phyloP scores from a whole-genome alignment of 257 asterid genomes.

The Petunia secreta region DNA sequence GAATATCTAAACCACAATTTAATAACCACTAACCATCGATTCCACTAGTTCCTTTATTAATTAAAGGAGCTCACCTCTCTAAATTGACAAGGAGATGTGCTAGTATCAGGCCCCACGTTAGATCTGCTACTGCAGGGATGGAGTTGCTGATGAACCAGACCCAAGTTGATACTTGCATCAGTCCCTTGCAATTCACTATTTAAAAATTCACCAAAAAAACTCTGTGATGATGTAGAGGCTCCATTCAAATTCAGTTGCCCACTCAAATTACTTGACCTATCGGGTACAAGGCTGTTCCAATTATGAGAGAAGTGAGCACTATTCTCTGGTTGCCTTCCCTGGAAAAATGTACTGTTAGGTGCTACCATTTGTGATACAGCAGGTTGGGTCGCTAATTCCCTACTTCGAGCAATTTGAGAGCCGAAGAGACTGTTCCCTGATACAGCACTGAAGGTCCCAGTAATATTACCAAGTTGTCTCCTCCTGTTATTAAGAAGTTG shows the following conservation, averaged over 20 bases:
- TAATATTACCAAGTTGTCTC: constrained; percentile 46
- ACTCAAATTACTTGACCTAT: constrained; percentile 49
- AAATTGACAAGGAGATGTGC: constrained; percentile 47
- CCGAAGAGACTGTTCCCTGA: constrained; percentile 48
- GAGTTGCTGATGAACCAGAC: constrained; percentile 58
- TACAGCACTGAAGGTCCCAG: constrained; percentile 30
- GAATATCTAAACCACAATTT: constrained; percentile 44
- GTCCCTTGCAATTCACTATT: constrained; percentile 49
- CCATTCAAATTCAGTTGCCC: constrained; percentile 45
- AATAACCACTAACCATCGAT: constrained; percentile 46
- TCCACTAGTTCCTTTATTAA: constrained; percentile 50
- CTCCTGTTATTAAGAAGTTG: constrained; percentile 51
- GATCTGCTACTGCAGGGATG: constrained; percentile 61
- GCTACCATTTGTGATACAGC: constrained; percentile 35
- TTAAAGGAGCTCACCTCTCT: constrained; percentile 63
- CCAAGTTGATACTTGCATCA: constrained; percentile 44
- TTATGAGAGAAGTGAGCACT: constrained; percentile 31
- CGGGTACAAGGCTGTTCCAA: constrained; percentile 46
- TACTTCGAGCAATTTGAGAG: constrained; percentile 46
- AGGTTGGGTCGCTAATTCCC: constrained; percentile 44
- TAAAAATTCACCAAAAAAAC: constrained; percentile 43
- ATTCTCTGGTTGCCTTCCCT: constrained; percentile 45
- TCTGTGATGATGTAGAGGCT: constrained; percentile 64
- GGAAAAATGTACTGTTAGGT: constrained; percentile 38
- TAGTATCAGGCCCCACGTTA: constrained; percentile 51